These are phyloP conservation scores for Bryoerythrophyllum caledonicum DNA, from an alignment of 225 moss, liverwort and hornwort genomes.

Conservation along the genomic window DNA sequence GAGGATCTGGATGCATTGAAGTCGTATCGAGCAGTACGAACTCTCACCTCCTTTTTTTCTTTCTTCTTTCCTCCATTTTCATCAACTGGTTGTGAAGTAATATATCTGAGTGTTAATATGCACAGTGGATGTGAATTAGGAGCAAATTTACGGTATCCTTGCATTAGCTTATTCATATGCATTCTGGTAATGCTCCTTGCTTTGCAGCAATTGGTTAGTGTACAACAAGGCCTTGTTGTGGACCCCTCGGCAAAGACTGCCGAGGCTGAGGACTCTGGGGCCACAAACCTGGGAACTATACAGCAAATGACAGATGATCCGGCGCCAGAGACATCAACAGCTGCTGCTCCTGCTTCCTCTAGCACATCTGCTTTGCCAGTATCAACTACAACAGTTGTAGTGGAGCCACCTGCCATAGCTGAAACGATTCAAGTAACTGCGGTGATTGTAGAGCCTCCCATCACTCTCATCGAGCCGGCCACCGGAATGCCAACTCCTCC, in stretches of 20 bases:
- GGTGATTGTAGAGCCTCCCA: constrained; percentile 33
- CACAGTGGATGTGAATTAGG: background rate
- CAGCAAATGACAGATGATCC: constrained; percentile 42
- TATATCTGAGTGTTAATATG: background rate
- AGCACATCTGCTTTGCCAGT: constrained; percentile 33
- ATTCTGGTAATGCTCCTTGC: constrained; percentile 16
- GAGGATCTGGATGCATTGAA: constrained; percentile 67
- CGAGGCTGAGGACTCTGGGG: constrained; percentile 65
- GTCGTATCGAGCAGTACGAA: constrained; percentile 54
- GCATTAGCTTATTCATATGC: background rate
- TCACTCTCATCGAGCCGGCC: constrained; percentile 29
- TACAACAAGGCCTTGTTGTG: constrained; percentile 40
- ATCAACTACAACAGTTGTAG: constrained; percentile 23
- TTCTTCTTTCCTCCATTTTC: background rate
- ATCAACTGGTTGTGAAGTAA: background rate
- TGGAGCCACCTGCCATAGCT: constrained; percentile 31
- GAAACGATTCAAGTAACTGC: constrained; percentile 35
- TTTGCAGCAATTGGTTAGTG: constrained; percentile 54
- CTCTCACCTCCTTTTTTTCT: background rate
- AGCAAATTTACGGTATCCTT: constrained; percentile 6
- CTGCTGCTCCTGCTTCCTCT: constrained; percentile 38
- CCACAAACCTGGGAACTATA: constrained; percentile 43
- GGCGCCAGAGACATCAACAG: constrained; percentile 37
- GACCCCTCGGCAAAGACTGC: constrained; percentile 48
- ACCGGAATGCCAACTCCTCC: constrained; percentile 42